phyloP scores from a whole-genome alignment of 345 rosid genomes.

The Clausena lansium region DNA sequence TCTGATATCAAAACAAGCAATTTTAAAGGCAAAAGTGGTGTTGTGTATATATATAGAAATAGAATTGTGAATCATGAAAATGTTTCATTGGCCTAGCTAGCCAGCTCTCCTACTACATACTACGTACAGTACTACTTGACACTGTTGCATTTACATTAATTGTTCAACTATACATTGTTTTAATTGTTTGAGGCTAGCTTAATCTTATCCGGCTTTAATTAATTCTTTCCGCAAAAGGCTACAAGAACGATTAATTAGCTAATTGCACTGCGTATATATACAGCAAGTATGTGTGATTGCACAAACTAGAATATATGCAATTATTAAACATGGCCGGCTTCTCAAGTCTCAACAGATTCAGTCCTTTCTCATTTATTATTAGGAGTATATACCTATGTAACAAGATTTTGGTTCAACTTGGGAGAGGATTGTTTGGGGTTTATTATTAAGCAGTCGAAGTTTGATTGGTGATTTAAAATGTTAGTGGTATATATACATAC shows the following conservation, averaged over 20 bases:
- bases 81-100: neutral
- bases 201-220: neutral
- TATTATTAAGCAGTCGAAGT: too few relatives aligned
- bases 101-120: neutral
- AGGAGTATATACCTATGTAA: neutral
- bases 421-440: too few relatives aligned
- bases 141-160: neutral
- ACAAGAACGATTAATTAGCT: neutral
- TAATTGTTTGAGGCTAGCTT: neutral
- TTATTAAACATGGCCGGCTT: neutral
- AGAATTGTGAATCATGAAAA: neutral
- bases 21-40: neutral
- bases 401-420: neutral
- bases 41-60: neutral
- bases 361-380: neutral
- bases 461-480: too few relatives aligned
- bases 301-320: neutral
- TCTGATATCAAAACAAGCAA: neutral
- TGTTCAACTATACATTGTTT: neutral
- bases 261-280: neutral
- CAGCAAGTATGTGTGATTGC: neutral
- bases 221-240: neutral
- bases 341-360: neutral
- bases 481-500: too few relatives aligned
- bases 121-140: neutral